phyloP scores from a whole-genome alignment of 1,139 yeast species.

The Zhuliangozyma blackwelliae region DNA sequence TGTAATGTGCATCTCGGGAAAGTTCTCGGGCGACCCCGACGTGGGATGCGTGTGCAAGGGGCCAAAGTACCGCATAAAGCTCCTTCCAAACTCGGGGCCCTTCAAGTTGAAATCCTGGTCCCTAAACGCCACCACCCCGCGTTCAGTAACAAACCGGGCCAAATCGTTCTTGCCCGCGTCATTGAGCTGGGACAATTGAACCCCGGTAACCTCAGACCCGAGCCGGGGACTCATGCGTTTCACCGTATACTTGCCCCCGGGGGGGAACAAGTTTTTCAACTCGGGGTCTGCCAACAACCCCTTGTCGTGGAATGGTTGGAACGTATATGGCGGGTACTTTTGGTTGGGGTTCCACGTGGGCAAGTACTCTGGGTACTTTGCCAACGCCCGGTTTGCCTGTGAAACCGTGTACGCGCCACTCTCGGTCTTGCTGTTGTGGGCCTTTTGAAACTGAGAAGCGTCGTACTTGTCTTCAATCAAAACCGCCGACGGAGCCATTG shows the following conservation, averaged over 20 bases:
- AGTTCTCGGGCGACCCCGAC: constrained; percentile 35
- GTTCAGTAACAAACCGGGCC: constrained; percentile 34
- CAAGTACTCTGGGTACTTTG: constrained; percentile 21
- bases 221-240: constrained; percentile 23
- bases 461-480: constrained; percentile 18
- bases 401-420: constrained; percentile 25
- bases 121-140: constrained; percentile 39
- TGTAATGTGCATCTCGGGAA: constrained; percentile 33
- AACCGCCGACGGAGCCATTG: constrained; percentile 11
- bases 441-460: constrained; percentile 27
- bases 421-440: constrained; percentile 20
- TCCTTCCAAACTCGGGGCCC: constrained; percentile 30
- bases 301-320: constrained; percentile 19
- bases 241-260: constrained; percentile 3
- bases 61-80: constrained; percentile 32
- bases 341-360: constrained; percentile 29
- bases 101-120: constrained; percentile 32
- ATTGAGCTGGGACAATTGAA: constrained; percentile 24
- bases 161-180: constrained; percentile 33
- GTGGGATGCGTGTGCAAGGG: constrained; percentile 40
- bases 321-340: constrained; percentile 20
- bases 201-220: constrained; percentile 21
- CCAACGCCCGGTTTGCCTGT: constrained; percentile 15
- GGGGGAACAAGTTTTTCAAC: constrained; percentile 15
- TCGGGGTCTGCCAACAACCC: constrained; percentile 18